Evolutionary conservation across 352 stramenopile genomes (phyloP), one percentile per base, ranked within the genome.

Genomic region (Pythium scleroteichum): DNA sequence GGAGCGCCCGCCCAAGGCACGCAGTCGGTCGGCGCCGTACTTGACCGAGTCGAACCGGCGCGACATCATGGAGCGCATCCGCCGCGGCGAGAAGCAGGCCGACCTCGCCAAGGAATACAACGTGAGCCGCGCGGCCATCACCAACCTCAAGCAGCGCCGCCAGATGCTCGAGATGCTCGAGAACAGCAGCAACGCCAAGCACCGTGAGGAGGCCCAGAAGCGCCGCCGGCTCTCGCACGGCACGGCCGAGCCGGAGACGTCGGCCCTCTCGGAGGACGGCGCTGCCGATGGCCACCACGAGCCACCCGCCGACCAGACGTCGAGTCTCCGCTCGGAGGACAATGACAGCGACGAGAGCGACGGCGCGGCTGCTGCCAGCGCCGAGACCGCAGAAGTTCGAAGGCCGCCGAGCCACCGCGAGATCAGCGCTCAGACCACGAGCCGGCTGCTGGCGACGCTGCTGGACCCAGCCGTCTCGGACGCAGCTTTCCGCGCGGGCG

Each of bases 41-140:
- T 32, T 82, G 33, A 82, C 71, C 49, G 74, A 79, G 41, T 59
- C 52, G 3, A 69, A 82, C 44, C 74, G 74, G 0, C 71, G 71
- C 7, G 51, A 38, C 5, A 72, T 73, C 45, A 73, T 73, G 23
- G 9, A 26, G 2, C 66, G 66, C 27, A 73, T 73, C 48, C 51
- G 62, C 35, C 42, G 62, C 16, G 66, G 66, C 16, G 66, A 73
- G 42, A 68, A 69, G 39, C 66, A 73, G 23, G 61, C 64, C 39
- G 54, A 52, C n/a, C 54, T 73, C 39, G 66, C 66, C 8, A 73
- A 73, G 19, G 66, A 73, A 47, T 73, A 69, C 48, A 47, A 62
- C 6, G 66, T 73, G 1, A 73, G 66, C 41, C 66, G 66, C 23
- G 66, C 66, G 6, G 66, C 66, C 19, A 63, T 73, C 24, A 69